These are phyloP conservation scores for Telopea speciosissima DNA, from an alignment of 177 flowering plant species.

Conservation along the genomic window DNA sequence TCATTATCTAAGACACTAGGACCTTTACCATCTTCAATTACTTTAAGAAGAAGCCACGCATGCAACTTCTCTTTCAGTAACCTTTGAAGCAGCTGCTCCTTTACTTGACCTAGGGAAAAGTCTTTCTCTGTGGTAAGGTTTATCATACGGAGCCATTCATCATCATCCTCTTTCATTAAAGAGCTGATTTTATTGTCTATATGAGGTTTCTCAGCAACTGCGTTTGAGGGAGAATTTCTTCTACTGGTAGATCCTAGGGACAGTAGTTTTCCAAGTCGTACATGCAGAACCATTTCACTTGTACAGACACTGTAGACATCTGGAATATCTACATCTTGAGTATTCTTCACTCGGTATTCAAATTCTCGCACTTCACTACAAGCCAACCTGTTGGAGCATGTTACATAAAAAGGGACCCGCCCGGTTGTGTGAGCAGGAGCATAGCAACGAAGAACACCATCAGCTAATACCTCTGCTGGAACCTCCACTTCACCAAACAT, in stretches of 20 bases:
- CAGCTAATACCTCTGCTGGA: slow-evolving; percentile 66
- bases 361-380: slow-evolving; percentile 98
- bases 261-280: slow-evolving; percentile 56
- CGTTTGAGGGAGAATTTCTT: slow-evolving; percentile 1
- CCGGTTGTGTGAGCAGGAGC: slow-evolving; percentile 58
- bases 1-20: slow-evolving; percentile 65
- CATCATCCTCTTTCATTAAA: slow-evolving; percentile 40
- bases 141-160: slow-evolving; percentile 47
- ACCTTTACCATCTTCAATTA: slow-evolving; percentile 80
- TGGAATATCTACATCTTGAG: slow-evolving; percentile 20
- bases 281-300: slow-evolving; percentile 37
- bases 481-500: slow-evolving; percentile 99
- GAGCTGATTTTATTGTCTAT: slow-evolving; percentile 43
- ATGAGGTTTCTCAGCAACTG: slow-evolving; percentile 22
- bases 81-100: slow-evolving; percentile 48
- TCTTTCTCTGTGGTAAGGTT: slow-evolving; percentile 29
- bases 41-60: slow-evolving; percentile 73
- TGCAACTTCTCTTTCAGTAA: slow-evolving; percentile 62
- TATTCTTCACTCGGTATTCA: slow-evolving; percentile 41
- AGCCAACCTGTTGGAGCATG: slow-evolving; percentile 86
- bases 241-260: slow-evolving; percentile 29
- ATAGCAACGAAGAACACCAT: slow-evolving; percentile 74
- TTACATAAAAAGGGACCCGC: slow-evolving; percentile 76
- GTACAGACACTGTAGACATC: slow-evolving; percentile 23
- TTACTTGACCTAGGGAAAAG: slow-evolving; percentile 31